phyloP scores from a whole-genome alignment of 768 basidiomycete genomes.

The Xerocomellus chrysenteron region DNA sequence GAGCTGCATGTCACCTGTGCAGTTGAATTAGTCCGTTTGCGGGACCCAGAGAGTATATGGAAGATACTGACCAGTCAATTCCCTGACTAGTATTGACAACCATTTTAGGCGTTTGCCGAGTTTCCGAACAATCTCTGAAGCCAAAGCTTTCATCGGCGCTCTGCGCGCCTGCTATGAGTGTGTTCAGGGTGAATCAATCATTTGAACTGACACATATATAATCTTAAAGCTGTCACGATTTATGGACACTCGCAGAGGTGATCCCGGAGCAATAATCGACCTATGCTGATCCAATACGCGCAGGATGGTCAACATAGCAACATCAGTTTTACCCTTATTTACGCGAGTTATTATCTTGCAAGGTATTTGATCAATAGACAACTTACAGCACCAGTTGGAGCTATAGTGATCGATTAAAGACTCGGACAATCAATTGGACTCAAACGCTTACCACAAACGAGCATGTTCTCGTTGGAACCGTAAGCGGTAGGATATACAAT shows the following conservation, averaged over 20 bases:
- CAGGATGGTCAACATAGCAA: slow-evolving; percentile 91
- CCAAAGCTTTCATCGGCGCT: slow-evolving; percentile 98
- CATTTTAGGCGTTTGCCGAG: slow-evolving; percentile 86
- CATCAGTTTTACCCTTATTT: slow-evolving; percentile 94
- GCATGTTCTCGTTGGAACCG: slow-evolving; percentile 93
- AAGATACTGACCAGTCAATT: slow-evolving; percentile 71
- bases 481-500: slow-evolving; percentile 94
- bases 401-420: slow-evolving; percentile 38
- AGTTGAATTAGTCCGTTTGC: background rate
- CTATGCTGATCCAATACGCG: slow-evolving; percentile 81
- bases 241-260: slow-evolving; percentile 49
- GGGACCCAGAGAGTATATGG: background rate
- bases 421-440: background rate
- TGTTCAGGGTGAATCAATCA: background rate
- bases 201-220: slow-evolving; percentile 79
- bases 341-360: slow-evolving; percentile 3
- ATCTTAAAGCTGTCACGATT: slow-evolving; percentile 83
- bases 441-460: slow-evolving; percentile 49
- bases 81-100: slow-evolving; percentile 83
- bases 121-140: slow-evolving; percentile 93
- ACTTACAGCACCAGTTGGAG: slow-evolving; percentile 95
- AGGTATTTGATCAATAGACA: background rate
- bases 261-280: slow-evolving; percentile 27
- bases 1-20: slow-evolving; percentile 88
- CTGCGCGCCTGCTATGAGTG: slow-evolving; percentile 36